Percentiles rank a stretch among this genome's conserved stretches.
These are phyloP conservation scores for Monosporascus sp. DNA, from an alignment of 2,329 filamentous ascomycete species.

Conservation along the genomic window DNA sequence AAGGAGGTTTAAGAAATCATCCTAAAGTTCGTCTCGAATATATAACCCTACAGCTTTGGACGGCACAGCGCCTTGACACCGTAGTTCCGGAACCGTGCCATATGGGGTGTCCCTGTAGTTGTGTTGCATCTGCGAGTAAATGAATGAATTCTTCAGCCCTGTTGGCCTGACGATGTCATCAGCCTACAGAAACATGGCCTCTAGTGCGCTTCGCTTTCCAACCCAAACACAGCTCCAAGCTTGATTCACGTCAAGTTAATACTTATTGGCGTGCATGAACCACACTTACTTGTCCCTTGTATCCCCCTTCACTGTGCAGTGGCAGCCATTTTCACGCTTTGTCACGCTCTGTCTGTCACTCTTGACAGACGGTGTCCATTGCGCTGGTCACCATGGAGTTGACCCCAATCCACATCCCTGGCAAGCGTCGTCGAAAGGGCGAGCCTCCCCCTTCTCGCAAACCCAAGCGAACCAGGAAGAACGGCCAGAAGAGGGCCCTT, in stretches of 20 bases:
- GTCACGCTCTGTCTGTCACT: constrained; percentile 3
- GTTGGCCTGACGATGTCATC: background rate
- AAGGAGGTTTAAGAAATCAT: no score
- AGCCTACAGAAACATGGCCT: background rate
- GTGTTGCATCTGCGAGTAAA: background rate
- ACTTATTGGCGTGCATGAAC: background rate
- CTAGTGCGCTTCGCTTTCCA: background rate
- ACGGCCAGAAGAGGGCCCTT: constrained; percentile 1
- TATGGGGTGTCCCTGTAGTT: no score
- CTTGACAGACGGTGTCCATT: background rate
- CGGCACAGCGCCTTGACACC: no score
- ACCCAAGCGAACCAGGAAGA: constrained; percentile 8
- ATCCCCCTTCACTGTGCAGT: background rate
- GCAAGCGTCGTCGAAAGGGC: constrained; percentile 33
- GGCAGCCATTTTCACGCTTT: background rate
- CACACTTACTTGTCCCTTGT: background rate
- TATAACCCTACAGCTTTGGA: no score
- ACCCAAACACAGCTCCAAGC: background rate
- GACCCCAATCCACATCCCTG: constrained; percentile 43
- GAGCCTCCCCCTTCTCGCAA: constrained; percentile 1
- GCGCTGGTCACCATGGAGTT: constrained; percentile 32
- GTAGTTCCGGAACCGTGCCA: no score
- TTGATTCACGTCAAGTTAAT: background rate
- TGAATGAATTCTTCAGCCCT: background rate
- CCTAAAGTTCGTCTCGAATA: no score